Base-by-base conservation (phyloP, 352 stramenopile species). In the Pythium phragmiticola region DNA sequence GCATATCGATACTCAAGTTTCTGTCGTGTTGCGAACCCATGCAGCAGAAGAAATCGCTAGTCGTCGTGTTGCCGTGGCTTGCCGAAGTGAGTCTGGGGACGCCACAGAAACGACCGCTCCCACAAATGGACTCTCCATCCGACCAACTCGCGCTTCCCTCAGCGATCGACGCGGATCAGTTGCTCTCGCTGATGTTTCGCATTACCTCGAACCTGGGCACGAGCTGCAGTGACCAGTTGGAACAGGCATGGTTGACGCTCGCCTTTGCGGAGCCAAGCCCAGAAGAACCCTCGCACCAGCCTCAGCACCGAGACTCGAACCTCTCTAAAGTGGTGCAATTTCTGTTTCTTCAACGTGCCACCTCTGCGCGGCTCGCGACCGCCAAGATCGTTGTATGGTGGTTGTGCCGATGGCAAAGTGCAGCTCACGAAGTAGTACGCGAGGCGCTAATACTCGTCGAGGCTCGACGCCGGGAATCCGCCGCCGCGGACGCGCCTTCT, bases 181-280 rank as follows among this genome's bases (percentile, higher is more conserved):
- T 89, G 28, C 59, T 89, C 2, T 72, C 70, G 11, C 43, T 88
- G 26, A 26, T 88, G n/a, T 90, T 89, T 51, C 70, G 69, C 4
- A 62, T 89, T 34, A 90, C 82, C 3, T 71, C 67, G 4, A 75
- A 59, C 16, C 61, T 88, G 4, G 70, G 42, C 7, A 57, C 67
- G 19, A 75, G 48, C 14, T 88, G 77, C 59, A 49, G 56, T 5
- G 76, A 82, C 0, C 75, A 88, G 55, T 62, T 90, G n/a, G 82
- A 92, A 45, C 80, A 85, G 33, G 74, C 73, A 1, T 92, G 80
- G 82, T 65, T 89, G 0, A 89, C 82, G 13, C 52, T 92, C 9
- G 77, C 74, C 0, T 89, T 86, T 41, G 73, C 43, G 3, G 47
- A 39, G 65, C 7, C 60, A 0, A 17, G 46, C 26, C 2, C 0